Evolutionary conservation across 2,329 filamentous ascomycete genomes (phyloP).

Genomic region (Penicillium sp.): DNA sequence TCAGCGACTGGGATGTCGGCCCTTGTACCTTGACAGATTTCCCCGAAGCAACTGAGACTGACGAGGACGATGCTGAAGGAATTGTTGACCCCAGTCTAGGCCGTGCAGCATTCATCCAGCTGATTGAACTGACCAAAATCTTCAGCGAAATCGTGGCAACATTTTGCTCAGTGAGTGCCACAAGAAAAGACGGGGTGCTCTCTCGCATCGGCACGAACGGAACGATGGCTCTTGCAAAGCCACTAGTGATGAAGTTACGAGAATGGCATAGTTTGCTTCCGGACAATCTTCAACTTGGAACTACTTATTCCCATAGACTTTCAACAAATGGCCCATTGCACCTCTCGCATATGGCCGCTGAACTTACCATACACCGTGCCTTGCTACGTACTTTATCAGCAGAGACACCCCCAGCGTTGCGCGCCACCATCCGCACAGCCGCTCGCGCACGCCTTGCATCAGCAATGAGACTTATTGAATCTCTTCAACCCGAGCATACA

Average conservation of each 20-base stretch:
- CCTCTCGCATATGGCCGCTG: constrained; percentile 18
- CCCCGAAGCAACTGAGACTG: constrained; percentile 30
- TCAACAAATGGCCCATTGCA: constrained; percentile 18
- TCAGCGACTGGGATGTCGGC: constrained; percentile 61
- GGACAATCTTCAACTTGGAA: constrained; percentile 15
- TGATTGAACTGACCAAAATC: constrained; percentile 21
- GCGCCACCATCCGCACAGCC: constrained; percentile 41
- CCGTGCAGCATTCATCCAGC: constrained; percentile 15
- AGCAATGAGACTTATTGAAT: constrained; percentile 52
- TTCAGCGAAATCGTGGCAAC: constrained; percentile 18
- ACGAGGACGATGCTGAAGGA: constrained; percentile 26
- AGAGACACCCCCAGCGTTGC: constrained; percentile 29
- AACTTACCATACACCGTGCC: constrained; percentile 21
- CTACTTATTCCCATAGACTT: constrained; percentile 12
- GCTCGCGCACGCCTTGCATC: constrained; percentile 49
- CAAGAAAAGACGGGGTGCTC: constrained; percentile 14
- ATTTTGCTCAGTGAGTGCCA: constrained; percentile 20
- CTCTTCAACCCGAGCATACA: constrained; percentile 51
- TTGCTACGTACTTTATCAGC: constrained; percentile 18
- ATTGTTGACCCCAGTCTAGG: constrained; percentile 12
- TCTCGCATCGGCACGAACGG: constrained; percentile 17
- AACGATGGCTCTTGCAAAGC: constrained; percentile 15
- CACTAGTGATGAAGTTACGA: constrained; percentile 16
- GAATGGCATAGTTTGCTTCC: constrained; percentile 20
- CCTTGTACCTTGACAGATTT: constrained; percentile 53